Base-by-base conservation (phyloP, 306 rosid species). In the Prunus persica region DNA sequence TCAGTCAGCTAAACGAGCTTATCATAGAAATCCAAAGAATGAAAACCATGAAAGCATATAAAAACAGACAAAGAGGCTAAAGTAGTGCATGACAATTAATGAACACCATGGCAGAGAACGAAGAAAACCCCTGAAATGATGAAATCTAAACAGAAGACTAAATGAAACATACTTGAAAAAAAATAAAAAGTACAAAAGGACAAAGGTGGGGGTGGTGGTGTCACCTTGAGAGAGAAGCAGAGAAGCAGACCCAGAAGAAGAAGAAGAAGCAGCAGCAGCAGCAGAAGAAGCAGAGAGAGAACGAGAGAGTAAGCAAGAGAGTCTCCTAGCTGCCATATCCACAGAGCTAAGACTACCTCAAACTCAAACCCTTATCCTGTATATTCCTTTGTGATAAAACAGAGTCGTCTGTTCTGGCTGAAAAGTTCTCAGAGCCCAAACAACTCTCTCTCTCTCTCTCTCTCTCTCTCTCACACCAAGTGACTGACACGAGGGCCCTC, bases 311-410 rank as follows among this genome's bases (percentile, higher is more conserved):
- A 90, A 61, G 46, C 82, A 78, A 34, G 88, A 85, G 75, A 94
- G 72, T 41, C 91, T 81, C 50, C 95, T 86, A 84, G 89, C 84
- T 34, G 98, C 96, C 98, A 94, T 94, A 72, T 77, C 80, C 65
- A 82, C 71, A 60, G 72, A 22, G 25, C 50, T 32, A 3, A 25
- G 56, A 75, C 62, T 32, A 66, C 8, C 67, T 25, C 50, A 24
- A 25, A 62, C 16, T 6, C 24, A 4, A 2, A 30, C 13, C 60
- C 25, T 60, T 76, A 69, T 34, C 65, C 52, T 22, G 8, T 2
- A 2, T 0, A 8, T 25, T 24, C 18, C 63, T 54, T 3, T 11
- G n/a, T 25, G 28, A 2, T 16, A 71, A 24, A 69, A 69, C 71
- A 51, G 45, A 71, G 51, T 75, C 79, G 28, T 11, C 64, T 62